Base-by-base conservation (phyloP, 768 basidiomycete genomes). In the Epithele typhae region DNA sequence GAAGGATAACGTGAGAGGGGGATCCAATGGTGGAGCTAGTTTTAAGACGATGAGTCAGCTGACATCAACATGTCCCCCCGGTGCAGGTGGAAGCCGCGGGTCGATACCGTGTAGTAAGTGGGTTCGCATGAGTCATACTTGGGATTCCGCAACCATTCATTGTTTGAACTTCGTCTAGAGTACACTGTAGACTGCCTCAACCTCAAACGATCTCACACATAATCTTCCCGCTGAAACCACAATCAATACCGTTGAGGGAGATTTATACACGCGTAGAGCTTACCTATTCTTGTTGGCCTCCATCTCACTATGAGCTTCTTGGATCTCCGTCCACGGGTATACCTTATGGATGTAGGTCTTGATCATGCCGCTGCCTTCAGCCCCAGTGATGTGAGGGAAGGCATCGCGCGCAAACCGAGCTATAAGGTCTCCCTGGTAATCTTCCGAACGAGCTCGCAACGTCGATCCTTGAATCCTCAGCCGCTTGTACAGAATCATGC, bases 401-500 rank as follows among this genome's bases (percentile, higher is more conserved):
- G 80, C 68, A 32, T 81, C 75, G 37, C 65, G 57, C 45, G 68
- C 64, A 60, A 93, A 87, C 46, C 72, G 73, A 35, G 65, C 61
- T 45, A 89, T 75, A 40, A 95, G 71, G 18, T 85, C 76, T 3
- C 77, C 73, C 64, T 96, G 92, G 64, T 95, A 96, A 52, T 75
- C 70, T n/a, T 72, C 58, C 21, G 79, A 76, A 37, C 90, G 80
- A 24, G 84, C 79, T 19, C 92, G 81, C 24, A 96, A 69, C 2
- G 92, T 95, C 18, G 90, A 89, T 18, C 93, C 92, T 64, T 92
- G 84, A 41, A 97, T 84, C 21, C 83, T 81, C 41, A 96, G 78
- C 15, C 92, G 82, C 68, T 94, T 97, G 64, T 72, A 82, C 47
- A 95, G 69, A 44, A 96, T 77, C 9, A 81, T 82, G 5, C 57